Percentiles rank a stretch among this genome's conserved stretches.
Evolutionary conservation across 768 basidiomycete genomes (phyloP).

Genomic region (Psilocybe sp.): DNA sequence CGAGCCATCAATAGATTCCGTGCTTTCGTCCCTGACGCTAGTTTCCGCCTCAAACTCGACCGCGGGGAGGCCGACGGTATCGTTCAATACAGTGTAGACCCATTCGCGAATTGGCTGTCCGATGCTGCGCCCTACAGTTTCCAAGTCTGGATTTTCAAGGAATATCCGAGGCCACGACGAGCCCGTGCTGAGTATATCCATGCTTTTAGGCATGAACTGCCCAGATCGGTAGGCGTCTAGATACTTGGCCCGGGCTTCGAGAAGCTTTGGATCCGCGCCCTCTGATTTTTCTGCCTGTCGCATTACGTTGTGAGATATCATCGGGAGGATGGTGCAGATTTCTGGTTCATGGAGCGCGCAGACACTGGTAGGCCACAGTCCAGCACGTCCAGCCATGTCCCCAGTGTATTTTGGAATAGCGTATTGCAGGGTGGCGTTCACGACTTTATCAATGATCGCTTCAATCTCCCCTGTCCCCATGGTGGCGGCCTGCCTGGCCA

Average conservation of each 20-base stretch:
- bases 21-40: constrained; percentile 8
- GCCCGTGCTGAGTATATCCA: constrained; percentile 60
- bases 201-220: constrained; percentile 48
- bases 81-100: constrained; percentile 67
- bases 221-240: constrained; percentile 64
- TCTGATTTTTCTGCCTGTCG: constrained; percentile 27
- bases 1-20: constrained; percentile 1
- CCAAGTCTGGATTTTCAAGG: constrained; percentile 74
- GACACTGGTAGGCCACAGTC: constrained; percentile 53
- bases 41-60: constrained; percentile 22
- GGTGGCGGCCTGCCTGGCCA: constrained; percentile 43
- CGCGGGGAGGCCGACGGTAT: constrained; percentile 59
- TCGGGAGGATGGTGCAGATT: constrained; percentile 50
- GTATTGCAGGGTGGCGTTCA: constrained; percentile 74
- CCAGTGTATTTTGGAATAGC: constrained; percentile 62
- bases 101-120: constrained; percentile 62
- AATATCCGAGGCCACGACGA: constrained; percentile 74
- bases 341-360: constrained; percentile 64
- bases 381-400: constrained; percentile 29
- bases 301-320: constrained; percentile 47
- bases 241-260: constrained; percentile 48
- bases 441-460: constrained; percentile 62
- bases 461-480: constrained; percentile 66
- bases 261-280: constrained; percentile 27
- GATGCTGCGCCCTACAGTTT: constrained; percentile 62